A percentile compares a stretch with the other conserved stretches of the same genome.
Evolutionary conservation across 2,329 filamentous ascomycete species (phyloP).

Genomic region (Cladophialophora yegresii): DNA sequence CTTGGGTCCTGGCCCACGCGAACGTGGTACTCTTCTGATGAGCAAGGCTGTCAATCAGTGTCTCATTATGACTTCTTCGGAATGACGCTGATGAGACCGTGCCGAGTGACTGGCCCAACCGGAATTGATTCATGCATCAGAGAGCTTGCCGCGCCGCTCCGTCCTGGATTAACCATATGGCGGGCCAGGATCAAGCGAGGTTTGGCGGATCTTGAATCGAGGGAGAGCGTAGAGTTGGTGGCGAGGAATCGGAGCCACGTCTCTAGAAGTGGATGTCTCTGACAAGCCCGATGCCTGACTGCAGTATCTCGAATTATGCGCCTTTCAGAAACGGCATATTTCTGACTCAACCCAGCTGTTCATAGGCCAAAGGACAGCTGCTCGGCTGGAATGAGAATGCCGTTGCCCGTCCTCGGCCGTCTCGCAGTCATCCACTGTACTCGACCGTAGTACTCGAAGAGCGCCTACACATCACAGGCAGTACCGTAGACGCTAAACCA

Average conservation of each 20-base stretch:
- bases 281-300: neutral
- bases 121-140: slow-evolving; percentile 35
- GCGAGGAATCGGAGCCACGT: neutral
- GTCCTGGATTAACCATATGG: neutral
- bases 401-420: too few relatives aligned
- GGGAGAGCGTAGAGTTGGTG: neutral
- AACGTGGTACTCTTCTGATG: slow-evolving; percentile 66
- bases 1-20: slow-evolving; percentile 32
- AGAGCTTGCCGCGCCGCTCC: neutral
- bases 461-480: neutral
- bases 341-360: too few relatives aligned
- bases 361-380: too few relatives aligned
- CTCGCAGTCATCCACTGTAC: too few relatives aligned
- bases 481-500: neutral
- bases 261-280: neutral
- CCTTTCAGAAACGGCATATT: too few relatives aligned
- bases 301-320: too few relatives aligned
- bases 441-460: neutral
- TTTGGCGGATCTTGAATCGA: neutral
- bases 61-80: slow-evolving; percentile 66
- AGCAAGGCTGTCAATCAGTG: slow-evolving; percentile 67
- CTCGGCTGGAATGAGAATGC: too few relatives aligned
- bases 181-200: neutral
- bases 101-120: slow-evolving; percentile 40
- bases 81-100: slow-evolving; percentile 68